A percentile compares a stretch with the other conserved stretches of the same genome.
These are phyloP conservation scores for Dioscorea cayenensis DNA, from an alignment of 116 monocot genomes.

Conservation along the genomic window DNA sequence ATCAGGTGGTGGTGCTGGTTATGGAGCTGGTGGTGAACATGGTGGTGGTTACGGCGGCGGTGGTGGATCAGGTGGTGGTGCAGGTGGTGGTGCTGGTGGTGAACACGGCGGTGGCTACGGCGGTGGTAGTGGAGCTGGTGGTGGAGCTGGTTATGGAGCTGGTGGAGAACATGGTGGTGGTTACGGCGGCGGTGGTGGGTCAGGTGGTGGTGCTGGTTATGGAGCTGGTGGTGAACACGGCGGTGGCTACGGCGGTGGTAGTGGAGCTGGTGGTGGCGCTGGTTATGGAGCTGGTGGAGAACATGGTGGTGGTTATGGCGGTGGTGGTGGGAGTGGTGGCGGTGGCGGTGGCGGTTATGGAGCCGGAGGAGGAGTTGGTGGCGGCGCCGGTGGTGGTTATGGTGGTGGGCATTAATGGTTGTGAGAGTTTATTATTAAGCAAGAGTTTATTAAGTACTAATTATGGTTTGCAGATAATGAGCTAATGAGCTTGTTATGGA, in stretches of 20 bases:
- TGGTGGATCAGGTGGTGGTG: neutral
- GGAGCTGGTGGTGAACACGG: slow-evolving; percentile 6
- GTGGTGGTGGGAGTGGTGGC: neutral
- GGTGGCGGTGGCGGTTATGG: neutral
- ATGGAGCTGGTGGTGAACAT: slow-evolving; percentile 4
- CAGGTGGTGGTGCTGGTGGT: slow-evolving; percentile 1
- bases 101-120: neutral
- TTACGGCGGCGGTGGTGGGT: neutral
- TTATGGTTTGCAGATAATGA: too few relatives aligned
- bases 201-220: slow-evolving; percentile 4
- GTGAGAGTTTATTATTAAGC: too few relatives aligned
- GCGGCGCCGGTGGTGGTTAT: neutral
- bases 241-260: slow-evolving; percentile 1
- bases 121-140: neutral
- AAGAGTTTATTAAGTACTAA: too few relatives aligned
- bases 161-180: neutral
- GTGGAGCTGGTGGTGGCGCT: neutral
- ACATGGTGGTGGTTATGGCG: neutral
- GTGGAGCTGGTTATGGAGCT: neutral
- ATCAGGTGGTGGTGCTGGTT: neutral
- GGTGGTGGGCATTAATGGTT: too few relatives aligned
- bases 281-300: slow-evolving; percentile 1
- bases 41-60: slow-evolving; percentile 6
- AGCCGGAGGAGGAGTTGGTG: neutral
- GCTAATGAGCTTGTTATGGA: too few relatives aligned